Conservation (phyloP, 805 yeast genomes). For the Wickerhamomyces alni region DNA sequence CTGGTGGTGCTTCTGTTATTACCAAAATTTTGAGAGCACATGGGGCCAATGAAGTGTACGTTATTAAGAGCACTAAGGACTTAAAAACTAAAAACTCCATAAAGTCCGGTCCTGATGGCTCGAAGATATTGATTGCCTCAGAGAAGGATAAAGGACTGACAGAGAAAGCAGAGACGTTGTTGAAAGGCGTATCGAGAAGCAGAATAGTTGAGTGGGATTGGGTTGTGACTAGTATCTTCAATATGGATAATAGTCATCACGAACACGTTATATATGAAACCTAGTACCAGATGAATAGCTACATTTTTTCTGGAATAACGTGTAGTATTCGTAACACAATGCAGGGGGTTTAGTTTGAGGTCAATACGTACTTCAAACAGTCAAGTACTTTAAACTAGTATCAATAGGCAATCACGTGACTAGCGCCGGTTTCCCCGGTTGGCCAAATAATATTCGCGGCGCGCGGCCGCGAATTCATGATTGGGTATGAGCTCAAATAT, state of each 20-base stretch:
- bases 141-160: conserved; percentile 27
- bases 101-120: conserved; percentile 10
- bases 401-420: too few relatives aligned
- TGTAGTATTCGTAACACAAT: too few relatives aligned
- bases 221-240: conserved; percentile 53
- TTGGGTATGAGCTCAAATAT: too few relatives aligned
- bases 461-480: too few relatives aligned
- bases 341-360: too few relatives aligned
- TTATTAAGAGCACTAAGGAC: conserved; percentile 23
- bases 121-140: conserved; percentile 24
- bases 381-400: too few relatives aligned
- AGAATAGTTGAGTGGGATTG: conserved; percentile 57
- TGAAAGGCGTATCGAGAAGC: conserved; percentile 18
- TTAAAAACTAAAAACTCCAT: conserved; percentile 16
- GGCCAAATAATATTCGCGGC: too few relatives aligned
- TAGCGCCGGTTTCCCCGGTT: too few relatives aligned
- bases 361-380: too few relatives aligned
- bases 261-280: conserved; percentile 5
- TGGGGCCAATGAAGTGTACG: conserved; percentile 36
- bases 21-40: conserved; percentile 54
- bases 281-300: neutral
- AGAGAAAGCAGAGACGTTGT: conserved; percentile 23
- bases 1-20: conserved; percentile 55
- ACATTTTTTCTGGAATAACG: too few relatives aligned
- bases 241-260: conserved; percentile 26